Evolutionary conservation across 768 basidiomycete genomes (phyloP).

Genomic region (Hericium erinaceus): DNA sequence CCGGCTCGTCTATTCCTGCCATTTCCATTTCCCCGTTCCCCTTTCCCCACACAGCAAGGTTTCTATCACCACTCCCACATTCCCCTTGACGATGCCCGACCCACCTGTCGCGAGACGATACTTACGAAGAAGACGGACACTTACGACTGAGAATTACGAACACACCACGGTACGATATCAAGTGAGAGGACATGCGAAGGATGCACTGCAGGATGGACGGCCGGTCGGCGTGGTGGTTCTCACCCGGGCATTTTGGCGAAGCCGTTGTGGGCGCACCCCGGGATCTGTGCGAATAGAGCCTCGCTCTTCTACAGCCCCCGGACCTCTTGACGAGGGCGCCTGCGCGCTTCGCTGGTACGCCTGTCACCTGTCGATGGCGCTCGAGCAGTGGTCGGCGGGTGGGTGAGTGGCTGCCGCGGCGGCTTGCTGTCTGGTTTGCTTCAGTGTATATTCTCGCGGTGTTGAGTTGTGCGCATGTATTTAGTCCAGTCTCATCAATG

Average conservation of each 20-base stretch:
- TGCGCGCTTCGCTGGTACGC: not conserved
- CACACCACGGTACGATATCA: slow-evolving; percentile 6
- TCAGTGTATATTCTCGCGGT: no score
- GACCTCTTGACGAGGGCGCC: not conserved
- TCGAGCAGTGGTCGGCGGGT: not conserved
- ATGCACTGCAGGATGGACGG: not conserved
- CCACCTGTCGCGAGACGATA: slow-evolving; percentile 7
- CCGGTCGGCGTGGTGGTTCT: not conserved
- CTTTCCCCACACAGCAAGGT: not conserved
- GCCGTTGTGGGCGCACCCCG: not conserved
- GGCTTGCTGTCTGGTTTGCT: not conserved
- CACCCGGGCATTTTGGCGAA: not conserved
- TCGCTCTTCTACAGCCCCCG: not conserved
- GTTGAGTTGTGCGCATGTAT: not conserved
- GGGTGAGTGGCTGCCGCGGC: not conserved
- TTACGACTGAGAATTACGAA: slow-evolving; percentile 12
- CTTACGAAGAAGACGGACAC: slow-evolving; percentile 15
- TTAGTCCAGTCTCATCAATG: not conserved
- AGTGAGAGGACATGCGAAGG: slow-evolving; percentile 4
- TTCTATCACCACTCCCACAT: not conserved
- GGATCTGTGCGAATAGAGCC: not conserved
- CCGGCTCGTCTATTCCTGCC: slow-evolving; percentile 8
- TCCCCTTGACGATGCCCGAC: slow-evolving; percentile 6
- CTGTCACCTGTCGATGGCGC: not conserved
- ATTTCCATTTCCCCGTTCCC: slow-evolving; percentile 2